Percentiles rank a stretch among this genome's conserved stretches.
Evolutionary conservation across 352 stramenopile genomes (phyloP).

Genomic region (Phytophthora uliginosa): DNA sequence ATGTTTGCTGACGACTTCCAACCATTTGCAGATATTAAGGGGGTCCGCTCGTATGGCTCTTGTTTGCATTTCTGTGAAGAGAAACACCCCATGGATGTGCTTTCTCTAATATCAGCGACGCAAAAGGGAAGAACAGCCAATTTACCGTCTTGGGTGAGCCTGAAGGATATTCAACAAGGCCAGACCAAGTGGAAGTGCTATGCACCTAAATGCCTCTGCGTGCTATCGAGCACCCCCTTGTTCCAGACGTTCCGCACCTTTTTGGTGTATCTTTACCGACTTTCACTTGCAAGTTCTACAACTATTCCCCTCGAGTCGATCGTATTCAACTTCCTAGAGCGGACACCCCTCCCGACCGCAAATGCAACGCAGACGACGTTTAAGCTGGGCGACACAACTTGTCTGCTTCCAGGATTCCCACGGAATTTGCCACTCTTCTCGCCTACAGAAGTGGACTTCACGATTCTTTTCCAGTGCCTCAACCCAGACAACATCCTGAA

Average conservation of each 20-base stretch:
- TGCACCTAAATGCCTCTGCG: conserved; percentile 71
- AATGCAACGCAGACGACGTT: conserved; percentile 47
- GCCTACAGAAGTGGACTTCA: conserved; percentile 75
- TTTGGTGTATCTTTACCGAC: conserved; percentile 57
- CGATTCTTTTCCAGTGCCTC: conserved; percentile 75
- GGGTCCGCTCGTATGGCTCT: conserved; percentile 58
- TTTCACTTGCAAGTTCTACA: conserved; percentile 43
- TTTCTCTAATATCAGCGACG: conserved; percentile 62
- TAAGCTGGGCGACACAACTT: conserved; percentile 45
- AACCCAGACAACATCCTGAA: conserved; percentile 75
- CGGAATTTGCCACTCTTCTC: conserved; percentile 44
- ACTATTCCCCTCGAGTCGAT: conserved; percentile 52
- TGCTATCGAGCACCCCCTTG: conserved; percentile 62
- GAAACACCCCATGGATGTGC: conserved; percentile 67
- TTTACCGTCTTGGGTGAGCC: conserved; percentile 71
- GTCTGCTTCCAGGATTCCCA: conserved; percentile 44
- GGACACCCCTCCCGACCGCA: conserved; percentile 49
- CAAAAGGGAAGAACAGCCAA: conserved; percentile 55
- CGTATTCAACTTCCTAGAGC: conserved; percentile 65
- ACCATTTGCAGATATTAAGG: conserved; percentile 58
- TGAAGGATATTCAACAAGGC: conserved; percentile 77
- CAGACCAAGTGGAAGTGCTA: conserved; percentile 67
- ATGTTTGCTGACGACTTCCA: not conserved
- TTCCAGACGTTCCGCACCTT: conserved; percentile 68
- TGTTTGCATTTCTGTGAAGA: conserved; percentile 78